phyloP scores from a whole-genome alignment of 208 protist genomes.

The Trypanosoma vivax region DNA sequence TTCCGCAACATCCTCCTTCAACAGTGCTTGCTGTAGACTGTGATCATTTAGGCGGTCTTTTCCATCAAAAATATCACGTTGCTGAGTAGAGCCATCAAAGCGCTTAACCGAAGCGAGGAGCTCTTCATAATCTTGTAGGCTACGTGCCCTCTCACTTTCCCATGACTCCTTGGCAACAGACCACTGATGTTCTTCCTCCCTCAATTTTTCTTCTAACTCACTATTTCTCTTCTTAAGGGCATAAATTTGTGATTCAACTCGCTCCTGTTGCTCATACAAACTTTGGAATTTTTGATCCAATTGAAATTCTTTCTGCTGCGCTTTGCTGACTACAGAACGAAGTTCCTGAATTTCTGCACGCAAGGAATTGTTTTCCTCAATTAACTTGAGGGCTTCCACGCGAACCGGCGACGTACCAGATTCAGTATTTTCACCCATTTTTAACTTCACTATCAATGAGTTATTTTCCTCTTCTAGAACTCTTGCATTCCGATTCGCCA shows the following conservation, averaged over 20 bases:
- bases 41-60: slow-evolving; percentile 20
- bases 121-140: slow-evolving; percentile 45
- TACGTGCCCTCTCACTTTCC: slow-evolving; percentile 49
- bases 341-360: slow-evolving; percentile 20
- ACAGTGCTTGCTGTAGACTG: slow-evolving; percentile 38
- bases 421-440: slow-evolving; percentile 20
- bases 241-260: slow-evolving; percentile 17
- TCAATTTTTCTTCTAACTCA: slow-evolving; percentile 40
- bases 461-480: slow-evolving; percentile 78
- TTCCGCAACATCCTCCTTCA: slow-evolving; percentile 65
- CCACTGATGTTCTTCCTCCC: slow-evolving; percentile 44
- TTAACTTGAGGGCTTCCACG: slow-evolving; percentile 45
- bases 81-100: slow-evolving; percentile 14
- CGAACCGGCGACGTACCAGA: slow-evolving; percentile 1
- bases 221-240: slow-evolving; percentile 17
- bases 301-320: slow-evolving; percentile 50
- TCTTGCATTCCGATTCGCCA: slow-evolving; percentile 67
- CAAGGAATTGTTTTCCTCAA: slow-evolving; percentile 50
- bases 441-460: slow-evolving; percentile 34
- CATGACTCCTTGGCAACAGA: slow-evolving; percentile 36
- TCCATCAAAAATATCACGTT: slow-evolving; percentile 11
- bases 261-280: slow-evolving; percentile 30
- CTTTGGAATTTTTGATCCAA: slow-evolving; percentile 72
- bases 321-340: slow-evolving; percentile 22
- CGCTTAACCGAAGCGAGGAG: slow-evolving; percentile 24